Base-by-base conservation (phyloP, 2,329 filamentous ascomycete species). In the Talaromyces piceae region DNA sequence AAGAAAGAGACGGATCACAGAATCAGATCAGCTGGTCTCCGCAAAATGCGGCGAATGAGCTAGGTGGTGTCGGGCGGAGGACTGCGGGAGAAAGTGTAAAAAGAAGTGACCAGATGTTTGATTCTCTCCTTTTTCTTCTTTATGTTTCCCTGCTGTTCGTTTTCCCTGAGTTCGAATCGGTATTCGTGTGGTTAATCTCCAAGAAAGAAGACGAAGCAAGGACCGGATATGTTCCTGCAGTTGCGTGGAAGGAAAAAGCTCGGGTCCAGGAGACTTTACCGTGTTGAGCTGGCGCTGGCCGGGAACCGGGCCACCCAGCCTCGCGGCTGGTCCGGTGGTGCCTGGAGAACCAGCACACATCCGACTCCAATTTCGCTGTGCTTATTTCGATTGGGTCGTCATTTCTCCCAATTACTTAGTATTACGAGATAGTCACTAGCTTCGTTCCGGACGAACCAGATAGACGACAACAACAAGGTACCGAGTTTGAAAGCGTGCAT, bases 201-300 rank as follows among this genome's bases (percentile, higher is more conserved):
- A 18, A 20, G 11, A 9, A 37, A 37, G 11, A 30, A 25, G n/a
- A 7, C 16, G 45, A 31, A 39, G 46, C 25, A 44, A 30, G 41
- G 41, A n/a, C 13, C 41, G 22, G 13, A 26, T 22, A 18, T 16
- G 28, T 41, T 39, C 47, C 47, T 26, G 47, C 20, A 28, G 30
- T 28, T 30, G 41, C 39, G 13, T 39, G 44, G 44, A 45, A 45
- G 27, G 44, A 20, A 23, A 28, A 49, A 22, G 18, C 33, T 13
- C 8, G n/a, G 48, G 12, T 50, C 41, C 41, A 43, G 48, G 48
- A 18, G 48, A 45, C 41, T 37, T 50, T 45, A 50, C 41, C 48
- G 11, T 22, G 39, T 50, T 50, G 47, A 44, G 47, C 26, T 50
- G 33, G 33, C 33, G 33, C 33, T 20, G 33, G 16, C n/a, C 33